These are phyloP conservation scores for Miamiensis avidus DNA, from an alignment of 169 alveolate genomes.

Conservation along the genomic window DNA sequence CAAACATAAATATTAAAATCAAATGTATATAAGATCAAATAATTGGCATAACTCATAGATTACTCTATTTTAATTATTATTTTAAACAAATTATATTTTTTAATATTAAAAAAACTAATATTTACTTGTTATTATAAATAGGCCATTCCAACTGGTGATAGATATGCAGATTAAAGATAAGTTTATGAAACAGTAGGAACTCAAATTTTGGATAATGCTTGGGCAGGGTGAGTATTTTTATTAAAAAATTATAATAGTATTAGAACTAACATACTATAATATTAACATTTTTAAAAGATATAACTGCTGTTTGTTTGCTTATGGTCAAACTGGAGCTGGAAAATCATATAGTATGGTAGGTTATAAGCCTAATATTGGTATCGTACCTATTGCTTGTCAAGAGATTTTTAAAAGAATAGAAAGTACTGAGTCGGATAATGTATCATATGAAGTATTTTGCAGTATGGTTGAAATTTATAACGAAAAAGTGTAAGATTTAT, in stretches of 20 bases:
- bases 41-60: too few species aligned
- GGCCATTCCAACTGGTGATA: slow-evolving; percentile 34
- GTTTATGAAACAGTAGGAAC: slow-evolving; percentile 87
- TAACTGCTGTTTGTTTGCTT: slow-evolving; percentile 94
- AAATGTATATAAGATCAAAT: too few species aligned
- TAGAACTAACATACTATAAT: too few species aligned
- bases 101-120: too few species aligned
- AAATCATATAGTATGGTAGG: slow-evolving; percentile 95
- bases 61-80: too few species aligned
- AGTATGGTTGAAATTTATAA: slow-evolving; percentile 93
- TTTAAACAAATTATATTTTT: too few species aligned
- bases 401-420: slow-evolving; percentile 88
- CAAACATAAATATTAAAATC: too few species aligned
- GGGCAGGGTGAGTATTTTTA: slow-evolving; percentile 74
- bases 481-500: slow-evolving; percentile 91
- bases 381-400: slow-evolving; percentile 92
- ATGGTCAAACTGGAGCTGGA: slow-evolving; percentile 92
- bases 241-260: too few species aligned
- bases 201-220: slow-evolving; percentile 90
- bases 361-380: slow-evolving; percentile 93
- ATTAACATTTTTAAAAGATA: slow-evolving; percentile 33
- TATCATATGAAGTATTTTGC: slow-evolving; percentile 67
- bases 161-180: slow-evolving; percentile 85
- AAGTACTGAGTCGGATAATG: slow-evolving; percentile 45
- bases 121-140: too few species aligned